Base-by-base conservation (phyloP, 2,329 filamentous ascomycete species). In the Colletotrichum chlorophyti region DNA sequence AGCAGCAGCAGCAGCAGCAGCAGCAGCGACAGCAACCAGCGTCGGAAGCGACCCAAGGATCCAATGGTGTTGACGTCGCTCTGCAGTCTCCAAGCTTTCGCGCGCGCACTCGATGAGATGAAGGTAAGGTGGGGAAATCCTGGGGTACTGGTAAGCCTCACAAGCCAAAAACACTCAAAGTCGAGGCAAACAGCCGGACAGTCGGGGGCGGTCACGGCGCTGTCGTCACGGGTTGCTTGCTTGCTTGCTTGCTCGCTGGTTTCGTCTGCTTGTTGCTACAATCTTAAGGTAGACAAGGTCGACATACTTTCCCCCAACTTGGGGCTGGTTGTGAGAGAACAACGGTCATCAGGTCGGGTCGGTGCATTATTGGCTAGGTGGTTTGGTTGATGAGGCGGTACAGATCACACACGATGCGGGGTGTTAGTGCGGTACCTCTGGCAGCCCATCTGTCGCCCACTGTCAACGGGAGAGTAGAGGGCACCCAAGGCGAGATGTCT, bases 71-170 rank as follows among this genome's bases (percentile, higher is more conserved):
- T 59, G 51, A 60, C 57, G 57, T 60, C 38, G 42, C 15, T 38
- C 21, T 38, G 35, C 35, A 45, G 45, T 60, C 51, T 50, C 51
- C 43, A 50, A 46, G 43, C 42, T 32, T 49, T 48, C 54, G 29
- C 49, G 27, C 29, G 38, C 47, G 31, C 40, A 42, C 14, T 37
- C 31, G 21, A 17, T 47, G 43, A 21, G 26, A 2, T 49, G 23
- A n/a, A 31, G 23, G 31, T n/a, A 37, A 55, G 51, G 43, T 55
- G 57, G 57, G 57, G 45, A 57, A 60, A 60, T 59, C 57, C 51
- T 50, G 57, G 57, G 57, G 51, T n/a, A n/a, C n/a, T n/a, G n/a
- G n/a, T 60, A 60, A 35, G 12, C 51, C 42, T 54, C 43, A 38
- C 32, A 15, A 41, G 24, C 41, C 23, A n/a, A n/a, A n/a, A n/a